These are phyloP conservation scores for Psilocybe sp. DNA, from an alignment of 768 basidiomycete species.

Conservation along the genomic window DNA sequence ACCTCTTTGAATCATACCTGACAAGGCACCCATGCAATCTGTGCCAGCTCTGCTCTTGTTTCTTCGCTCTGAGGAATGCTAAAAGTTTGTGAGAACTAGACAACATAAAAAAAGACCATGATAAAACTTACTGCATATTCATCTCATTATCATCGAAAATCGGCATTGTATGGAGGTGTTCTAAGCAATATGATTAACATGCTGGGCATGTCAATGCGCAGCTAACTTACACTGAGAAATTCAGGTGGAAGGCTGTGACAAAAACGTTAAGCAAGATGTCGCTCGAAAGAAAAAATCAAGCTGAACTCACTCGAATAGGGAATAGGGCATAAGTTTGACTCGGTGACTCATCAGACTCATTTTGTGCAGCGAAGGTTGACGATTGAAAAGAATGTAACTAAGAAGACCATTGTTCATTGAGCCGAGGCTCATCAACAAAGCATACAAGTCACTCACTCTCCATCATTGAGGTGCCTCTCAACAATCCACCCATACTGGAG, in stretches of 20 bases:
- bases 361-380: slow-evolving; percentile 97
- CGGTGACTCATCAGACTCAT: slow-evolving; percentile 99
- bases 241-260: slow-evolving; percentile 84
- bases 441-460: slow-evolving; percentile 72
- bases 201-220: slow-evolving; percentile 16
- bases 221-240: slow-evolving; percentile 88
- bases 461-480: slow-evolving; percentile 95
- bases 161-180: slow-evolving; percentile 98
- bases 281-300: slow-evolving; percentile 8
- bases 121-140: slow-evolving; percentile 92
- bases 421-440: slow-evolving; percentile 3
- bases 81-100: slow-evolving; percentile 8
- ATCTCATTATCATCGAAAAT: slow-evolving; percentile 99
- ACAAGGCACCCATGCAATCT: slow-evolving; percentile 97
- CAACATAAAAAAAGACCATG: background rate
- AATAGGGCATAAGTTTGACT: slow-evolving; percentile 94
- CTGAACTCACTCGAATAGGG: slow-evolving; percentile 45
- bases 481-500: slow-evolving; percentile 99
- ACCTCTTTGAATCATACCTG: too few species aligned
- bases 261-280: background rate
- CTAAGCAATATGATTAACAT: slow-evolving; percentile 37
- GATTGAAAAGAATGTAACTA: slow-evolving; percentile 94
- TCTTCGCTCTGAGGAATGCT: slow-evolving; percentile 98
- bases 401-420: background rate
- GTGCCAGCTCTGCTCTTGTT: slow-evolving; percentile 95